Evolutionary conservation across 1,139 yeast genomes (phyloP).

Genomic region (Starmera stellimalicola): DNA sequence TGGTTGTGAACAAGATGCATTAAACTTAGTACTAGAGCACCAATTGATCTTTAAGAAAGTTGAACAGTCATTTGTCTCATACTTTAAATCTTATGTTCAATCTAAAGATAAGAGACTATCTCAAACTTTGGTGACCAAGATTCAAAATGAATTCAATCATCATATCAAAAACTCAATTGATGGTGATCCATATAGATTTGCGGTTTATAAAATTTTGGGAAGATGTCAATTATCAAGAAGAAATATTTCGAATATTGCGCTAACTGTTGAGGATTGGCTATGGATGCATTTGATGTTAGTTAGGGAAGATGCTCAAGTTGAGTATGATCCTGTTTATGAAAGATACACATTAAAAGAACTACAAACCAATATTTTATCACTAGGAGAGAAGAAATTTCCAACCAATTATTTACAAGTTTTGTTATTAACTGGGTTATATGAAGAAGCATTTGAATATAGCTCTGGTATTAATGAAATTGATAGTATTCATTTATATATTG

Average conservation of each 20-base stretch:
- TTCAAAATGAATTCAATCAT: conserved; percentile 77
- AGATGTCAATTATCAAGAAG: conserved; percentile 66
- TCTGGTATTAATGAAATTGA: conserved; percentile 68
- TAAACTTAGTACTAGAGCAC: conserved; percentile 44
- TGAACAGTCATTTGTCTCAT: conserved; percentile 77
- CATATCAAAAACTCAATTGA: conserved; percentile 64
- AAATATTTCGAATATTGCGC: conserved; percentile 62
- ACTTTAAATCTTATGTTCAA: conserved; percentile 63
- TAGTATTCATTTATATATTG: conserved; percentile 85
- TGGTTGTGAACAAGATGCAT: conserved; percentile 73
- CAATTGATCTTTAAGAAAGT: conserved; percentile 64
- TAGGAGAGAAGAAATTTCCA: conserved; percentile 69
- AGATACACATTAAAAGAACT: conserved; percentile 65
- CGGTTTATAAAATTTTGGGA: conserved; percentile 85
- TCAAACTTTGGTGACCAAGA: conserved; percentile 56
- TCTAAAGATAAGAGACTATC: conserved; percentile 48
- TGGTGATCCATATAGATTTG: conserved; percentile 85
- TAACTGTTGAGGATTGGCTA: conserved; percentile 91
- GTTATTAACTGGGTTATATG: conserved; percentile 71
- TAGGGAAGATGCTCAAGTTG: conserved; percentile 39
- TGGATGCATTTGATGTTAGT: conserved; percentile 85
- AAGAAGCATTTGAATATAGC: conserved; percentile 66
- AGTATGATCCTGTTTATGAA: conserved; percentile 51
- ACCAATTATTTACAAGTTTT: conserved; percentile 68
- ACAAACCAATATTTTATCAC: conserved; percentile 59